Percentiles rank a stretch among this genome's conserved stretches.
These are phyloP conservation scores for Coemansia javaensis DNA, from an alignment of 192 early-diverging fungal genomes.

Conservation along the genomic window DNA sequence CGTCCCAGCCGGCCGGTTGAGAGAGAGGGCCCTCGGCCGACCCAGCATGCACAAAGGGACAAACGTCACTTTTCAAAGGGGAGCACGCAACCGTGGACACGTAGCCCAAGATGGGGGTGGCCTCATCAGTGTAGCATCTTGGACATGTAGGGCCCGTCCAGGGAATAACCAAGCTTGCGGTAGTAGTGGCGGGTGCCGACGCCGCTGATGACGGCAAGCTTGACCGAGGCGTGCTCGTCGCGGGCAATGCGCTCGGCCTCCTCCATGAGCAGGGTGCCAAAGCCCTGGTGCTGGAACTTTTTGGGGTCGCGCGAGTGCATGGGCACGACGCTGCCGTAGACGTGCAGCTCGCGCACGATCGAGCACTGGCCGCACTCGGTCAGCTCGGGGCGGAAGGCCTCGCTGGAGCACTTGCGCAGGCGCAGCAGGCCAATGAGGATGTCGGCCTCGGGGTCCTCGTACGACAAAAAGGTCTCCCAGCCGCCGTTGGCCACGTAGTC, in stretches of 20 bases:
- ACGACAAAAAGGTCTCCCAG: conserved; percentile 99
- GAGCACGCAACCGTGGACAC: too few relatives aligned
- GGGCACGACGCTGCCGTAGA: conserved; percentile 95
- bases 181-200: conserved; percentile 98
- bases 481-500: conserved; percentile 98
- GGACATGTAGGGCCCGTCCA: conserved; percentile 97
- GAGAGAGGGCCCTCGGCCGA: too few relatives aligned
- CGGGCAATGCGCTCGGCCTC: conserved; percentile 97
- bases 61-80: too few relatives aligned
- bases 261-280: conserved; percentile 98
- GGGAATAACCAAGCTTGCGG: conserved; percentile 89
- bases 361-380: conserved; percentile 71
- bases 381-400: conserved; percentile 90
- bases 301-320: conserved; percentile 94
- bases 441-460: conserved; percentile 95
- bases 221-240: conserved; percentile 93
- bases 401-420: conserved; percentile 86
- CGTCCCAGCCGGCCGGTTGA: too few relatives aligned
- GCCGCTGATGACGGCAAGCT: conserved; percentile 94
- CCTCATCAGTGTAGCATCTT: conserved; percentile 62
- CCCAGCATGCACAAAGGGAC: too few relatives aligned
- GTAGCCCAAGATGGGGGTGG: too few relatives aligned
- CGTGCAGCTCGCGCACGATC: conserved; percentile 96
- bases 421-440: conserved; percentile 94
- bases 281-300: conserved; percentile 99